These are phyloP conservation scores for Xylaria venustula DNA, from an alignment of 495 filamentous ascomycete genomes.

Conservation along the genomic window DNA sequence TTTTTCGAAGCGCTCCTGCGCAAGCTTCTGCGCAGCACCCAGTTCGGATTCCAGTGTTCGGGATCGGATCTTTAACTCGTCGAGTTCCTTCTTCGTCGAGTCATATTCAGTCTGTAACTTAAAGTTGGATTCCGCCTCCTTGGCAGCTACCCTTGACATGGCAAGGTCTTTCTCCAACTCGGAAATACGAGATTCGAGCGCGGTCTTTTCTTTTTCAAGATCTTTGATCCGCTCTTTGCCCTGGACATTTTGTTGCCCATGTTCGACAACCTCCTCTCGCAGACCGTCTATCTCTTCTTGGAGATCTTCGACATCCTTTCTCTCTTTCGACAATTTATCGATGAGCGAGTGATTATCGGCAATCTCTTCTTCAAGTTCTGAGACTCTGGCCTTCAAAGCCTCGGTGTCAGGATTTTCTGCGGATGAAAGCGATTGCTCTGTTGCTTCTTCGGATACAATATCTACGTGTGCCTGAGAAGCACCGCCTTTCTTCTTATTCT, in stretches of 20 bases:
- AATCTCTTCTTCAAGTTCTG: slow-evolving; percentile 57
- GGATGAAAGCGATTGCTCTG: slow-evolving; percentile 27
- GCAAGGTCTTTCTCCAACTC: slow-evolving; percentile 63
- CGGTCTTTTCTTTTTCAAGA: slow-evolving; percentile 39
- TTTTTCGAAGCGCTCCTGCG: slow-evolving; percentile 83
- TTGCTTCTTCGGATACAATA: slow-evolving; percentile 24
- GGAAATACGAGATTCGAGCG: slow-evolving; percentile 59
- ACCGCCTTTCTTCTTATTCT: slow-evolving; percentile 82
- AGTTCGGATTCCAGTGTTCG: slow-evolving; percentile 77
- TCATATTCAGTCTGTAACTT: slow-evolving; percentile 59
- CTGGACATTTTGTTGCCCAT: slow-evolving; percentile 80
- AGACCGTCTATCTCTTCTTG: slow-evolving; percentile 84
- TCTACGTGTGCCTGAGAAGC: slow-evolving; percentile 27
- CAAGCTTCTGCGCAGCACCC: slow-evolving; percentile 79
- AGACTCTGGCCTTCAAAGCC: slow-evolving; percentile 41
- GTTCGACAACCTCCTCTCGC: slow-evolving; percentile 69
- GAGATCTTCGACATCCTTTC: slow-evolving; percentile 75
- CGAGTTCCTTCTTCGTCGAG: slow-evolving; percentile 66
- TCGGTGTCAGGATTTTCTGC: slow-evolving; percentile 22
- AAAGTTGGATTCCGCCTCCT: slow-evolving; percentile 32
- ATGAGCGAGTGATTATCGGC: slow-evolving; percentile 71
- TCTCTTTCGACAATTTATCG: slow-evolving; percentile 60
- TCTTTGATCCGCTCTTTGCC: slow-evolving; percentile 73
- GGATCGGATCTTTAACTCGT: slow-evolving; percentile 68
- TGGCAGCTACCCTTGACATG: too few species aligned